phyloP scores from a whole-genome alignment of 2,329 filamentous ascomycete species.

The Fusarium nurragi region DNA sequence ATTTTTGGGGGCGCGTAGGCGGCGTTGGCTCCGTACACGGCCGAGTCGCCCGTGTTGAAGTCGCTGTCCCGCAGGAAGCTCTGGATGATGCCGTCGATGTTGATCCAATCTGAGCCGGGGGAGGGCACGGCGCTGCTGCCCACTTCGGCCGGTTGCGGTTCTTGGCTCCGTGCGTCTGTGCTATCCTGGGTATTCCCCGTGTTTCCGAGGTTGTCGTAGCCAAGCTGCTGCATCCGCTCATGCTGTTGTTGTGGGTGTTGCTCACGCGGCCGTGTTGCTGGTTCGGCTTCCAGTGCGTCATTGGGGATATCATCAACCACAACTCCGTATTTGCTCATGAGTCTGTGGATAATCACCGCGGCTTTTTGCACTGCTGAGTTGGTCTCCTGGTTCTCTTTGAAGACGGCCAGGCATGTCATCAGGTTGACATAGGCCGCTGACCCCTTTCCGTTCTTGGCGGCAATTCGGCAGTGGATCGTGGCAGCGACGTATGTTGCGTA shows the following conservation, averaged over 20 bases:
- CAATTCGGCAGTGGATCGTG: constrained; percentile 62
- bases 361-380: constrained; percentile 60
- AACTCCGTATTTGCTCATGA: constrained; percentile 58
- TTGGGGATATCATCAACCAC: constrained; percentile 23
- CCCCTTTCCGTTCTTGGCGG: constrained; percentile 54
- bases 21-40: background rate
- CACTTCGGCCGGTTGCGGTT: background rate
- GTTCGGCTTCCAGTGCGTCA: constrained; percentile 19
- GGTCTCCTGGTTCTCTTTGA: constrained; percentile 60
- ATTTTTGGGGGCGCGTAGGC: constrained; percentile 5
- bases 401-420: constrained; percentile 56
- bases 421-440: constrained; percentile 54
- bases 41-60: constrained; percentile 1
- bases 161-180: background rate
- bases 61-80: constrained; percentile 46
- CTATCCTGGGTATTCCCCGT: background rate
- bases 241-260: constrained; percentile 14
- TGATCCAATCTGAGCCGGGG: constrained; percentile 41
- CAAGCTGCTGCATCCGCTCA: background rate
- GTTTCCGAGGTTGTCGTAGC: background rate
- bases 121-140: constrained; percentile 5
- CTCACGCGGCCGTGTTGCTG: background rate
- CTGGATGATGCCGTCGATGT: constrained; percentile 52
- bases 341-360: constrained; percentile 54
- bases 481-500: constrained; percentile 66